Evolutionary conservation across 179 eudicot genomes (phyloP).

Genomic region (Gypsophila paniculata): DNA sequence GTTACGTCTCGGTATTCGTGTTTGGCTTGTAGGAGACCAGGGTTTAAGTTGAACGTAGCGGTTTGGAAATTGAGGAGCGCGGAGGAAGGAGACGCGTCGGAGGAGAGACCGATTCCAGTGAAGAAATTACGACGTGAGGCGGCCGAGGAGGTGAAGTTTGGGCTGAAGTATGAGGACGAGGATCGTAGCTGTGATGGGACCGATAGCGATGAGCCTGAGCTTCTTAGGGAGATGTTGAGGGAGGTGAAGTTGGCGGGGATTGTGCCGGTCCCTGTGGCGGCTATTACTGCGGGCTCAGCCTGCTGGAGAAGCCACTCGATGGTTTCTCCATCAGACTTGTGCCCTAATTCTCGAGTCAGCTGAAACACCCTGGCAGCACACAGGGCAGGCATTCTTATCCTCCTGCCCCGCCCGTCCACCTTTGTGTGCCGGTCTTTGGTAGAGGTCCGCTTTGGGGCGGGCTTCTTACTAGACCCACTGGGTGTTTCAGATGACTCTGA

Average conservation of each 20-base stretch:
- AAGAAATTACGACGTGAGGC: conserved; percentile 34
- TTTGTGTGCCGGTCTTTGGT: conserved; percentile 46
- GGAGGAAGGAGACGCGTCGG: conserved; percentile 26
- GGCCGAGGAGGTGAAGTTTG: conserved; percentile 28
- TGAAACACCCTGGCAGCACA: conserved; percentile 49
- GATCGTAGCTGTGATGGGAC: conserved; percentile 39
- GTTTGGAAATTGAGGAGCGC: conserved; percentile 40
- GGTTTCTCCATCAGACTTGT: conserved; percentile 45
- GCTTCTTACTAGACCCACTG: conserved; percentile 22
- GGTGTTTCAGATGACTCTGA: conserved; percentile 16
- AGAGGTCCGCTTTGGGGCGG: conserved; percentile 42
- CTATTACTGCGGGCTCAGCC: conserved; percentile 47
- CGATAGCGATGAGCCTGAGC: conserved; percentile 40
- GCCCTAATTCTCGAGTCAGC: conserved; percentile 43
- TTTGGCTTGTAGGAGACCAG: conserved; percentile 31
- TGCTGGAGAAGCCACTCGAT: conserved; percentile 49
- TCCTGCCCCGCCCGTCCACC: conserved; percentile 45
- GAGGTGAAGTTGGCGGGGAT: conserved; percentile 49
- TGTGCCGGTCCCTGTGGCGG: conserved; percentile 49
- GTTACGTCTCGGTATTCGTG: conserved; percentile 23
- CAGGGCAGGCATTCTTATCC: conserved; percentile 46
- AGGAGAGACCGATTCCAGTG: conserved; percentile 29
- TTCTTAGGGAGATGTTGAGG: conserved; percentile 36
- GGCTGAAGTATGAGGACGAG: conserved; percentile 32
- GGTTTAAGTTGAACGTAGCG: conserved; percentile 29